Base-by-base conservation (phyloP, 148 eudicot species). In the Vaccinium myrtillus region DNA sequence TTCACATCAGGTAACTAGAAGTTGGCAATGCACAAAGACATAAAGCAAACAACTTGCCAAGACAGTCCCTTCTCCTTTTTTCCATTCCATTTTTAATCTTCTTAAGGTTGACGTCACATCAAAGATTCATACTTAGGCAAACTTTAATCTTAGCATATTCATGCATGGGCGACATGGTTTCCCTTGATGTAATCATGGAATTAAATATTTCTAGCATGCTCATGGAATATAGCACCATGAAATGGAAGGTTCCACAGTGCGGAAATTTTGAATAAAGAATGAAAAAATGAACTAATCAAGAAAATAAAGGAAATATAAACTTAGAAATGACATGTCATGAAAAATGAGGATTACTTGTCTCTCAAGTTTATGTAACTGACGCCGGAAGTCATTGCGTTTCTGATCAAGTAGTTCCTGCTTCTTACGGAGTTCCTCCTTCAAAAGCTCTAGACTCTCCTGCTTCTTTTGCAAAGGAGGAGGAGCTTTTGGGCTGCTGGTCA, bases 331-430 rank as follows among this genome's bases (percentile, higher is more conserved):
- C 21, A 46, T 71, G 54, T 43, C 8, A 21, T 49, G 53, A 51
- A 80, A 82, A 84, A 21, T 30, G n/a, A 82, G 54, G 84, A 89
- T 85, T 91, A 96, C 99, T 77, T 95, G 94, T 84, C 92, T 96
- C 80, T 91, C 86, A 65, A 96, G 92, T 86, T 92, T 94, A 84
- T 92, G 91, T 88, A 96, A 86, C 88, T 92, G 88, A 21, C 79
- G 92, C 43, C 90, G 89, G 83, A 96, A 96, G 83, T 93, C 96
- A 81, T 56, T 89, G 77, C 98, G 90, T 88, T 93, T 96, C 91
- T 90, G 91, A 83, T 90, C 96, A 82, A 96, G 94, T 92, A 95
- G 87, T 90, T 95, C 97, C 90, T 96, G 99, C 90, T 94, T 96
- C 90, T 90, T 93, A 73, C 96, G 99, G 50, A 96, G 88, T 90